Evolutionary conservation across 2,329 filamentous ascomycete species (phyloP).

Genomic region (Sporothrix variecibatus): DNA sequence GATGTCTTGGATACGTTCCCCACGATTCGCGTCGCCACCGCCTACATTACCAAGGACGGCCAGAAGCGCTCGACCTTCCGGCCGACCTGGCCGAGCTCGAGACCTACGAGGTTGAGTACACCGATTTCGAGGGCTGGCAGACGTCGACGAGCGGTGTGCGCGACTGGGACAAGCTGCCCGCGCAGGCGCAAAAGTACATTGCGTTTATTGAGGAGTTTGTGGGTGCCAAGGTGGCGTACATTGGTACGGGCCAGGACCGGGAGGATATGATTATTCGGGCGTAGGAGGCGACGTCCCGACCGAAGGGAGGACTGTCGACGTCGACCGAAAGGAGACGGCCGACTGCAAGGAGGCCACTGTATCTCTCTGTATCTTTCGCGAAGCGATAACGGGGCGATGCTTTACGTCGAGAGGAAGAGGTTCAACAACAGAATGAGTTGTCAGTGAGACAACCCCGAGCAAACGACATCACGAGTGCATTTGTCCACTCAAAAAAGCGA

Average conservation of each 20-base stretch:
- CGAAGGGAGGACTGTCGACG: neutral
- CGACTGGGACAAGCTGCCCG: constrained; percentile 63
- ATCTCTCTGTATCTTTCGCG: neutral
- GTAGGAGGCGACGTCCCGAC: neutral
- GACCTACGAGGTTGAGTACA: constrained; percentile 64
- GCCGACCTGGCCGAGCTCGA: constrained; percentile 59
- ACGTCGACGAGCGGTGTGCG: constrained; percentile 61
- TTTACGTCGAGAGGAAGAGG: neutral
- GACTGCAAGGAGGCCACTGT: neutral
- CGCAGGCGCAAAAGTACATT: constrained; percentile 65
- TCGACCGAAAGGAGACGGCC: neutral
- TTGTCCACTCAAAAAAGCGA: neutral
- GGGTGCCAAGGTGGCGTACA: constrained; percentile 63
- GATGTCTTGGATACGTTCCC: constrained; percentile 74
- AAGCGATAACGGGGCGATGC: neutral
- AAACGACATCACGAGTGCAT: neutral
- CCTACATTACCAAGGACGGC: constrained; percentile 59
- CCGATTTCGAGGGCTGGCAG: constrained; percentile 70
- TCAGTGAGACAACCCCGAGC: neutral
- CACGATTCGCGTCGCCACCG: constrained; percentile 72
- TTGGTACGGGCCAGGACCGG: constrained; percentile 66
- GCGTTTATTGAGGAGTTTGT: constrained; percentile 66
- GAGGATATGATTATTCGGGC: constrained; percentile 59
- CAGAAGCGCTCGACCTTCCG: constrained; percentile 60
- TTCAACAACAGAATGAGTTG: neutral